These are phyloP conservation scores for Boletus reticuloceps DNA, from an alignment of 768 basidiomycete genomes.

Conservation along the genomic window DNA sequence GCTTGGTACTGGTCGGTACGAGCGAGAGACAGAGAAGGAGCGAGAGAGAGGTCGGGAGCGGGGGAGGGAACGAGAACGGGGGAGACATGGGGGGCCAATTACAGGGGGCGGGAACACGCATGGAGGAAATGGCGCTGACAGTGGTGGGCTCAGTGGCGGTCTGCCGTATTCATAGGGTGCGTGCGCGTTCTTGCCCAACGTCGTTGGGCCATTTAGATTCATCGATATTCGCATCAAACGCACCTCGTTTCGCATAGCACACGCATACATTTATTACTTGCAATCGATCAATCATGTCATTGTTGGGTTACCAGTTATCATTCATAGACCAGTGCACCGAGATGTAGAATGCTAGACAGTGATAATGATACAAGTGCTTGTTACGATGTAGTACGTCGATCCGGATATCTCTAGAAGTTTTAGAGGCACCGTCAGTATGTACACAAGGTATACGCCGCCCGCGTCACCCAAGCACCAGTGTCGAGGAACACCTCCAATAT, in stretches of 20 bases:
- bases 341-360: slow-evolving; percentile 10
- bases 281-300: slow-evolving; percentile 15
- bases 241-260: slow-evolving; percentile 15
- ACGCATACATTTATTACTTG: slow-evolving; percentile 17
- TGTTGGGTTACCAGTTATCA: slow-evolving; percentile 12
- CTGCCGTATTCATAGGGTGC: slow-evolving; percentile 30
- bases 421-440: too few species aligned
- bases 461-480: too few species aligned
- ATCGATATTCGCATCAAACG: slow-evolving; percentile 6
- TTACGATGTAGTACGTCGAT: too few species aligned
- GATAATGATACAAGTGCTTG: neutral
- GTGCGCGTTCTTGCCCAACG: neutral
- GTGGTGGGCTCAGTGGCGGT: slow-evolving; percentile 18
- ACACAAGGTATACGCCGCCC: too few species aligned
- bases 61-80: slow-evolving; percentile 20
- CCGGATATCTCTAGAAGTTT: too few species aligned
- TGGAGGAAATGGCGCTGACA: slow-evolving; percentile 3
- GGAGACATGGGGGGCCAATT: slow-evolving; percentile 12
- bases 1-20: slow-evolving; percentile 14
- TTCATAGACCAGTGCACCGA: neutral
- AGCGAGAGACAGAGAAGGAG: slow-evolving; percentile 16
- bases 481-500: too few species aligned
- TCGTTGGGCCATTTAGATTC: neutral
- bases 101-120: slow-evolving; percentile 2
- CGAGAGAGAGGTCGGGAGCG: slow-evolving; percentile 6